Percentiles rank a stretch among this genome's conserved stretches.
phyloP scores from a whole-genome alignment of 1,284 basidiomycete genomes.

The Xanthoconium separans region DNA sequence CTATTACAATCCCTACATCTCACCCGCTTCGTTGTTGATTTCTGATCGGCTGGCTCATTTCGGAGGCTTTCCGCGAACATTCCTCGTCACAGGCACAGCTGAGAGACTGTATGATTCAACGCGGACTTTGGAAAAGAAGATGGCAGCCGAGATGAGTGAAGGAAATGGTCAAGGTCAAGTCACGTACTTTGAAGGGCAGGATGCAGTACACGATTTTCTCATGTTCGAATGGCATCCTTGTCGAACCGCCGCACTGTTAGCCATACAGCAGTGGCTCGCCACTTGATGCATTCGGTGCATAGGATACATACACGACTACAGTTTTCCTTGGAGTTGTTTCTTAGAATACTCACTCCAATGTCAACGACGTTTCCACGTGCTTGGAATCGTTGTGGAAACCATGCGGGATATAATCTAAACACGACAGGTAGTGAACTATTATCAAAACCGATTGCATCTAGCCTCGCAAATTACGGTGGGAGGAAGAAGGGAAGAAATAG shows the following conservation, averaged over 20 bases:
- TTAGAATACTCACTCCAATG: too few relatives aligned
- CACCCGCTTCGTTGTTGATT: conserved; percentile 12
- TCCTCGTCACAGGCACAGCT: conserved; percentile 34
- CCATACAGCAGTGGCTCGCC: conserved; percentile 46
- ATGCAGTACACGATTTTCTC: conserved; percentile 58
- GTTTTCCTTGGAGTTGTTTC: too few relatives aligned
- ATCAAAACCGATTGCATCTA: background rate
- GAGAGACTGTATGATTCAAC: conserved; percentile 35
- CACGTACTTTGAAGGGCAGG: conserved; percentile 47
- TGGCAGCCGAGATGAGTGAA: conserved; percentile 44
- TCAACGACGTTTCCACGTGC: too few relatives aligned
- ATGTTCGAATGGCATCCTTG: conserved; percentile 44
- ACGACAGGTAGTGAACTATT: background rate
- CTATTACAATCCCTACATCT: conserved; percentile 14
- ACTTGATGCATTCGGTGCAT: background rate
- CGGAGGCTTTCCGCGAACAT: conserved; percentile 36
- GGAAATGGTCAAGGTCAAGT: conserved; percentile 34
- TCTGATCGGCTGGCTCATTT: conserved; percentile 21
- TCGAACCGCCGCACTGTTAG: conserved; percentile 44
- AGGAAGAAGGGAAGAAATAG: background rate
- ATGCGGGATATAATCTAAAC: background rate
- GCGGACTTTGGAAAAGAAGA: conserved; percentile 30
- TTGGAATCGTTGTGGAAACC: too few relatives aligned
- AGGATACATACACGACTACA: too few relatives aligned
- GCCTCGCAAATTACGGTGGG: background rate